Evolutionary conservation across 768 basidiomycete genomes (phyloP).

Genomic region (Krasilnikovozyma curviuscula): DNA sequence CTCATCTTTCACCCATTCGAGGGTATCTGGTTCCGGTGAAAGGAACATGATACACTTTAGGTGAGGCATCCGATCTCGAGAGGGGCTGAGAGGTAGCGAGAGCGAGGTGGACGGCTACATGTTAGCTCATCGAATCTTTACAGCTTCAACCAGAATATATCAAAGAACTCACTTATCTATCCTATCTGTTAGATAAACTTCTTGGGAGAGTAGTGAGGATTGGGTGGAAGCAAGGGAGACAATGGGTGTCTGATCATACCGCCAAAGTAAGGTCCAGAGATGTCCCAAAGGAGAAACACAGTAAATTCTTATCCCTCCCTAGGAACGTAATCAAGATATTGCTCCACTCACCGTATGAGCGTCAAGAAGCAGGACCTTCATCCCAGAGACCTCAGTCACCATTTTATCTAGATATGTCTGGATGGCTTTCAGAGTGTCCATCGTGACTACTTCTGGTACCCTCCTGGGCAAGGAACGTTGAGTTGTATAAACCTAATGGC

Average conservation of each 20-base stretch:
- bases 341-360: conserved; percentile 59
- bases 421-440: conserved; percentile 92
- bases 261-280: not conserved
- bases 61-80: conserved; percentile 78
- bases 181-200: conserved; percentile 92
- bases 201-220: conserved; percentile 75
- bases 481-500: too few species aligned
- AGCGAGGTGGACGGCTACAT: not conserved
- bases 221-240: conserved; percentile 88
- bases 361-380: conserved; percentile 92
- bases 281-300: not conserved
- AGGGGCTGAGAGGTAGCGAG: conserved; percentile 17
- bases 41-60: conserved; percentile 95
- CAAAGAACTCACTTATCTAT: conserved; percentile 57
- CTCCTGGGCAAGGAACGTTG: too few species aligned
- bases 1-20: conserved; percentile 65
- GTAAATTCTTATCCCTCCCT: too few species aligned
- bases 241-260: conserved; percentile 51
- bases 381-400: conserved; percentile 61
- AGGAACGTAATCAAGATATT: not conserved
- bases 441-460: conserved; percentile 26
- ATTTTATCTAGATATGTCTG: conserved; percentile 83
- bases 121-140: not conserved
- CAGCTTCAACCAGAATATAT: not conserved
- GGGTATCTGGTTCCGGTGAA: conserved; percentile 57